Conservation (phyloP, 2,329 filamentous ascomycete genomes). For the Colletotrichum coccodes region DNA sequence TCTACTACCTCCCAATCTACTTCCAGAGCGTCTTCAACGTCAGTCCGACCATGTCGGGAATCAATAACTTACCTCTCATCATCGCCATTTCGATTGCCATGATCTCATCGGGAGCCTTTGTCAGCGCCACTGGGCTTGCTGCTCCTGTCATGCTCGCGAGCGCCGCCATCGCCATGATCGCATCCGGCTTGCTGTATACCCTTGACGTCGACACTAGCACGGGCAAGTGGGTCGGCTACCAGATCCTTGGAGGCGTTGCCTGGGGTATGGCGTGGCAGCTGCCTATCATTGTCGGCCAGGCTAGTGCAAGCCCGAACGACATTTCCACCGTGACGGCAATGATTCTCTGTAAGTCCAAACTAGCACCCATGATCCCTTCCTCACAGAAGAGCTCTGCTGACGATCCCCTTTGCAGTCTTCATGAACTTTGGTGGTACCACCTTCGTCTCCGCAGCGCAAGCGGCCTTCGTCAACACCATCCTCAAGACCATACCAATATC, state of each 20-base stretch:
- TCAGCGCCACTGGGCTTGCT: conserved; percentile 8
- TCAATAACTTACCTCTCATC: conserved; percentile 42
- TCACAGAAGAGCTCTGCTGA: background rate
- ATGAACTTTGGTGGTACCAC: conserved; percentile 56
- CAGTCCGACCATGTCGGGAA: conserved; percentile 42
- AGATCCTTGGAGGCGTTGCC: conserved; percentile 55
- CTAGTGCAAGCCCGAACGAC: background rate
- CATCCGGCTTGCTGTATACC: conserved; percentile 48
- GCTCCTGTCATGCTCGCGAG: conserved; percentile 37
- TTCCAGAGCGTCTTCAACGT: conserved; percentile 45
- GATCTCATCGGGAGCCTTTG: conserved; percentile 32
- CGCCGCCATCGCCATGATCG: conserved; percentile 45
- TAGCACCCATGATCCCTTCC: no score
- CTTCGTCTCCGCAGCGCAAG: conserved; percentile 53
- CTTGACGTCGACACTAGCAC: conserved; percentile 43
- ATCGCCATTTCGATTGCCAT: conserved; percentile 25
- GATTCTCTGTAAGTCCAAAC: conserved; percentile 39
- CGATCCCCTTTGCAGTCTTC: conserved; percentile 39
- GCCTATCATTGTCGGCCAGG: conserved; percentile 47
- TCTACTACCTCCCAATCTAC: conserved; percentile 57
- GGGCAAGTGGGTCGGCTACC: conserved; percentile 56
- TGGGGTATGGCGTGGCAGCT: conserved; percentile 51
- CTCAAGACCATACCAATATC: conserved; percentile 30
- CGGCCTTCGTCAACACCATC: conserved; percentile 50
- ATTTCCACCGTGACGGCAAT: conserved; percentile 38